phyloP scores from a whole-genome alignment of 2,329 filamentous ascomycete species.

The Aspergillus sp. region DNA sequence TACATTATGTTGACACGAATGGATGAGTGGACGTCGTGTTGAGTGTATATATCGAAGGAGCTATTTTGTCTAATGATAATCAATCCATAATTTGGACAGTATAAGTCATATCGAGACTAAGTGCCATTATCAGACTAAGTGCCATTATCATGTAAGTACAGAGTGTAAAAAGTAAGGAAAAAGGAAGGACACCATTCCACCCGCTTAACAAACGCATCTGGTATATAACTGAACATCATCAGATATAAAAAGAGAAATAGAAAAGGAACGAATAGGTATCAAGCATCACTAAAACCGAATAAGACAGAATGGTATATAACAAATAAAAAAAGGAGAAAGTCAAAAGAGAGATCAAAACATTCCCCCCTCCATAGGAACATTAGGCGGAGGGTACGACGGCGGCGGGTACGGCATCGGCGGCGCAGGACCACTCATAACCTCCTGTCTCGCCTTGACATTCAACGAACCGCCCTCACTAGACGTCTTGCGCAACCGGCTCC shows the following conservation, averaged over 20 bases:
- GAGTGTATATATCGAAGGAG: too few relatives aligned
- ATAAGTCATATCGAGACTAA: neutral
- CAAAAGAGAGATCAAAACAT: slow-evolving; percentile 29
- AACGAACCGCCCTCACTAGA: slow-evolving; percentile 47
- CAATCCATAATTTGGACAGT: too few relatives aligned
- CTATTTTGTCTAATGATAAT: too few relatives aligned
- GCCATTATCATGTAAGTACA: neutral
- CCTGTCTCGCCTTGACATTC: slow-evolving; percentile 39
- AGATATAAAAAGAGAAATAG: slow-evolving; percentile 3
- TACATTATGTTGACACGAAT: too few relatives aligned
- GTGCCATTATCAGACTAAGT: neutral
- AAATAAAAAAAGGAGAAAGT: neutral
- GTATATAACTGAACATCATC: slow-evolving; percentile 10
- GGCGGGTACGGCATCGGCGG: slow-evolving; percentile 18
- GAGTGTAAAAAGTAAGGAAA: slow-evolving; percentile 1
- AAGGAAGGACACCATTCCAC: slow-evolving; percentile 5
- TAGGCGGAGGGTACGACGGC: slow-evolving; percentile 20
- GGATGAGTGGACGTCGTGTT: too few relatives aligned
- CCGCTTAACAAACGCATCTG: slow-evolving; percentile 15
- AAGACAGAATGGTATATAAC: slow-evolving; percentile 2
- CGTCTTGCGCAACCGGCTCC: slow-evolving; percentile 41
- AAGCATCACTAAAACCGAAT: slow-evolving; percentile 1
- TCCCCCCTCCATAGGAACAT: slow-evolving; percentile 26
- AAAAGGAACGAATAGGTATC: slow-evolving; percentile 7
- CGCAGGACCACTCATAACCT: slow-evolving; percentile 24